Evolutionary conservation across 2,329 filamentous ascomycete species (phyloP), one percentile per base, ranked within the genome.

Genomic region (Bipolaris victoriae): DNA sequence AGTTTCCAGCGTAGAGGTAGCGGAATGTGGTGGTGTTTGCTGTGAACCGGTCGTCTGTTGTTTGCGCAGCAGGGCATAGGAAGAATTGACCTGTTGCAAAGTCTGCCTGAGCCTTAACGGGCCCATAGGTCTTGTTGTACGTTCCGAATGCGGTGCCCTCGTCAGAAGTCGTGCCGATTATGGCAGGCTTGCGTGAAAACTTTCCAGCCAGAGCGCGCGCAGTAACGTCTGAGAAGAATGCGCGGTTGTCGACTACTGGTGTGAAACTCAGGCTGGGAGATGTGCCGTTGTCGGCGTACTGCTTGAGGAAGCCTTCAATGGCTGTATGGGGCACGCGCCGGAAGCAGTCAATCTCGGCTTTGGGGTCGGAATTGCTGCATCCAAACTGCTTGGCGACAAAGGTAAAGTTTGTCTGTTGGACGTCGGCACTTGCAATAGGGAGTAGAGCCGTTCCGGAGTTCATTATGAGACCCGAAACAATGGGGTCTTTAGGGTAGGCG

Each of bases 401-500:
- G 1, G 73, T 75, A 62, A 79, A 79, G 61, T 78, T 78, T 7
- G 67, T 66, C 15, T 75, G 67, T 15, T 63, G 51, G 7, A 58
- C 37, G 37, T 75, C 72, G 10, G 52, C 31, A 7, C 39, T 64
- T 2, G 10, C 36, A n/a, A 68, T 45, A 1, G 44, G 39, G 13
- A 69, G 37, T 3, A 62, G 55, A 2, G 66, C 56, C n/a, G 47
- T 65, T 10, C 70, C 68, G 20, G 68, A 71, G 45, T 67, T 56
- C 62, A 70, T 63, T 20, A 74, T 72, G 18, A 68, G 45, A 39
- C 63, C 58, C 5, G 60, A 58, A 4, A 70, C 77, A 22, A 85
- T 84, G 5, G 83, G 81, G 40, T 84, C 80, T 0, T 79, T 54
- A 2, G 63, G 62, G 46, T 80, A 83, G 3, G 82, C 80, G 49